Evolutionary conservation across 805 yeast genomes (phyloP).

Genomic region (Saturnispora kantuleensis): DNA sequence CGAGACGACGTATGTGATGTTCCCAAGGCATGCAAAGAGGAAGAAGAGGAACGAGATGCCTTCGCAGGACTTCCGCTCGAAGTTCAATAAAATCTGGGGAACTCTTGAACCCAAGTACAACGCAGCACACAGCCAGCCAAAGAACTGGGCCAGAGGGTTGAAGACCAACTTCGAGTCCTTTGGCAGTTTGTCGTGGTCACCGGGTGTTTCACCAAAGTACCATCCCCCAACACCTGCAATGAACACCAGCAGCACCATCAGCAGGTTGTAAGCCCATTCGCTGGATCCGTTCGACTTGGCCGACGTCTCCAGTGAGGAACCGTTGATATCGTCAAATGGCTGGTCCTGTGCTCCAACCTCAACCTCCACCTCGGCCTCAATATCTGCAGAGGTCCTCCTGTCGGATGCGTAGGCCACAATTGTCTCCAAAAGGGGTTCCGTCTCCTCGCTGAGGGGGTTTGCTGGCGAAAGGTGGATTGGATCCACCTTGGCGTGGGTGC

Average conservation of each 20-base stretch:
- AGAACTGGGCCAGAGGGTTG: constrained; percentile 73
- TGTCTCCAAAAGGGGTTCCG: constrained; percentile 48
- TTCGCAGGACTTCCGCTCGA: constrained; percentile 81
- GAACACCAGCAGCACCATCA: constrained; percentile 60
- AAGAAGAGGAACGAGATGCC: constrained; percentile 92
- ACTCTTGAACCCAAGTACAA: constrained; percentile 79
- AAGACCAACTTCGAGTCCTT: constrained; percentile 39
- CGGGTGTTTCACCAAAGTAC: constrained; percentile 40
- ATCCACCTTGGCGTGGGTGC: constrained; percentile 51
- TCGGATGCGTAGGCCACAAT: constrained; percentile 32
- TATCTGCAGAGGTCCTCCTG: no score
- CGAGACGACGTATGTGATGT: constrained; percentile 80
- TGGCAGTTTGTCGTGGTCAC: constrained; percentile 27
- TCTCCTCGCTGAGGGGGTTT: constrained; percentile 63
- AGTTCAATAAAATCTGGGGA: constrained; percentile 85
- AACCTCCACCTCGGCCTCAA: constrained; percentile 8
- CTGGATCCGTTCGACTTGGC: constrained; percentile 7
- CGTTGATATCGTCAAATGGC: constrained; percentile 25
- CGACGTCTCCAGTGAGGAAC: constrained; percentile 7
- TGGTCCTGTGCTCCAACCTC: constrained; percentile 25
- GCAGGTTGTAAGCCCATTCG: constrained; percentile 26
- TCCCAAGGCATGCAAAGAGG: constrained; percentile 91
- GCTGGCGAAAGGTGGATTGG: constrained; percentile 82
- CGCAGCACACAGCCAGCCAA: constrained; percentile 74
- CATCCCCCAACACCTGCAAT: constrained; percentile 82